phyloP scores from a whole-genome alignment of 2,329 filamentous ascomycete genomes.

The Karstenula rhodostoma region DNA sequence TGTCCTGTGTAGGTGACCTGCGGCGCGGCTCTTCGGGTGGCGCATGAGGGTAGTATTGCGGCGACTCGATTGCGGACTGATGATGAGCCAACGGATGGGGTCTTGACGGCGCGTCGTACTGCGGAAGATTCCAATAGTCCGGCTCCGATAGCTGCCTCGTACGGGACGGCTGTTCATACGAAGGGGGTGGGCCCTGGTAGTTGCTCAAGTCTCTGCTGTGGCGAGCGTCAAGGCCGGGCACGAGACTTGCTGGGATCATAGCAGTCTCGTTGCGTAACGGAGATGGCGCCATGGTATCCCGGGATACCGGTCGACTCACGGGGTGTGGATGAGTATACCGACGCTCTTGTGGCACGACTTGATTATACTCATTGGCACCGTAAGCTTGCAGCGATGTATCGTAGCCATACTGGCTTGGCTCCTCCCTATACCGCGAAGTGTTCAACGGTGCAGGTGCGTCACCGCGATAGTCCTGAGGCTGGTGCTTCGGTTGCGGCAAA shows the following conservation, averaged over 20 bases:
- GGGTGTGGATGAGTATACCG: constrained; percentile 42
- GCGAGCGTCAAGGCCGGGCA: constrained; percentile 41
- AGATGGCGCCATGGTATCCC: constrained; percentile 44
- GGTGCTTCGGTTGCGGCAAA: constrained; percentile 35
- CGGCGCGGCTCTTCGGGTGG: constrained; percentile 47
- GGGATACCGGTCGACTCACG: constrained; percentile 42
- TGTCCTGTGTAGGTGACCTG: constrained; percentile 46
- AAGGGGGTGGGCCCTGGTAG: constrained; percentile 31
- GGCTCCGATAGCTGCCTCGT: constrained; percentile 45
- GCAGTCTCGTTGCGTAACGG: constrained; percentile 41
- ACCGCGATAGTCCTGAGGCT: constrained; percentile 32
- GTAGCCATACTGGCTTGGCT: constrained; percentile 31
- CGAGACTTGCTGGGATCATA: constrained; percentile 39
- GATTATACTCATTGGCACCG: constrained; percentile 30
- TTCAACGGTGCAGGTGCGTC: constrained; percentile 47
- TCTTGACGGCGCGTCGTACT: constrained; percentile 41
- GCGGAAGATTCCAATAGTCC: constrained; percentile 42
- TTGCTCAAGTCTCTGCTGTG: constrained; percentile 32
- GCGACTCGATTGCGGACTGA: constrained; percentile 33
- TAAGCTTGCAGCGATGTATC: constrained; percentile 40
- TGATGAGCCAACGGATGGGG: constrained; percentile 42
- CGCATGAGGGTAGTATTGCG: constrained; percentile 57
- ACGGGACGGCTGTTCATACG: constrained; percentile 37
- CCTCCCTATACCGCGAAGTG: constrained; percentile 38
- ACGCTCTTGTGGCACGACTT: constrained; percentile 37